These are phyloP conservation scores for Ilyonectria mors-panacis DNA, from an alignment of 2,329 filamentous ascomycete species.

Conservation along the genomic window DNA sequence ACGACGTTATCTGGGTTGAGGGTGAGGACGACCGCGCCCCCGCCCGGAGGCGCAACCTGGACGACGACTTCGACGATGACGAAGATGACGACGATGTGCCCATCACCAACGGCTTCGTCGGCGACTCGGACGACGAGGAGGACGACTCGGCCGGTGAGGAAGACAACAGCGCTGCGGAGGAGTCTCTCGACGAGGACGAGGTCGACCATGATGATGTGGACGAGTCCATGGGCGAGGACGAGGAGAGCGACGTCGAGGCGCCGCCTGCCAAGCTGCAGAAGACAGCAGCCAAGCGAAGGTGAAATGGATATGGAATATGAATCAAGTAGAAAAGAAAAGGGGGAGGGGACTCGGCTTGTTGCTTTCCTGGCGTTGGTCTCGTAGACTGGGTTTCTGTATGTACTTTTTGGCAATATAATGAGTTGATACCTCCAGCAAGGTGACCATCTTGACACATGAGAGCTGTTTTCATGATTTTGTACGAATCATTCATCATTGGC, in stretches of 20 bases:
- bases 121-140: conserved; percentile 73
- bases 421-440: conserved; percentile 45
- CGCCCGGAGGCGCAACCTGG: conserved; percentile 53
- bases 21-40: conserved; percentile 78
- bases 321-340: conserved; percentile 33
- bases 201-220: conserved; percentile 71
- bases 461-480: neutral
- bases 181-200: conserved; percentile 71
- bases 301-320: conserved; percentile 17
- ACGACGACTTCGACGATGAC: conserved; percentile 59
- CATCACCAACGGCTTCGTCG: conserved; percentile 67
- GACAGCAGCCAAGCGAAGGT: conserved; percentile 45
- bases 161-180: conserved; percentile 62
- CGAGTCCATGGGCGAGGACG: conserved; percentile 70
- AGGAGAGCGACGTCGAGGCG: conserved; percentile 65
- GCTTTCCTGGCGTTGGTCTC: conserved; percentile 47
- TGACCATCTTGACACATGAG: neutral
- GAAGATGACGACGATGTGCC: conserved; percentile 73
- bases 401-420: conserved; percentile 47
- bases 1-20: conserved; percentile 90
- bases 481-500: neutral
- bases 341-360: conserved; percentile 34
- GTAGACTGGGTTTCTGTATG: conserved; percentile 48
- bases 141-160: conserved; percentile 62
- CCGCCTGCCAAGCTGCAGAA: conserved; percentile 62